Base-by-base conservation (phyloP, 2,329 filamentous ascomycete species). In the Paracamarosporium sp. region DNA sequence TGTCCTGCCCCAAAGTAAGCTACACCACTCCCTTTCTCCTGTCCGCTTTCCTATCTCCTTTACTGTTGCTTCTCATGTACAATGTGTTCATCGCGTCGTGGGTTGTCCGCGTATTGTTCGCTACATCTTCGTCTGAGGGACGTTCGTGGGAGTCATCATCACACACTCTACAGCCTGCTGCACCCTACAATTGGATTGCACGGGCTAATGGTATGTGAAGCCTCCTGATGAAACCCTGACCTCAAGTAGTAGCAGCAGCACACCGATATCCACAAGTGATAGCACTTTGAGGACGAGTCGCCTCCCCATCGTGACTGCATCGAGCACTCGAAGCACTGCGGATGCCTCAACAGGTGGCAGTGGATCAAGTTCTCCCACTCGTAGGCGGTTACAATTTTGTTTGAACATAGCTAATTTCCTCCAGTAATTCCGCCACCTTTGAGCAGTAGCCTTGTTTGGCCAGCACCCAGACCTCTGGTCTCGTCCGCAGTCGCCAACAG, bases 1-100 rank as follows among this genome's bases (percentile, higher is more conserved):
- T 78, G 41, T 69, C 73, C 8, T 78, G 76, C 64, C 72, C 73
- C 17, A 71, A 69, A 43, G 69, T 73, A 71, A 74, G 71, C 60
- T 61, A 60, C 31, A 45, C 67, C 24, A 52, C 62, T 52, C 56
- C 57, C 9, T 52, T 65, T 41, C 31, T 69, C 30, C 27, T 70
- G 24, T 60, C 60, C 3, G 61, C 59, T 31, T 24, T 54, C 9
- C 51, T 71, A 5, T 66, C 65, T 13, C 69, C 65, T 13, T 44
- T 70, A 24, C 56, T 70, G 8, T 38, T 65, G 40, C 43, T 67
- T 24, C 20, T 68, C 2, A 31, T 70, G 46, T 68, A 67, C 57
- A 67, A 68, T 38, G 17, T 60, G 9, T 66, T 58, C 5, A 46
- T 71, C 17, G 31, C 55, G 24, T 61, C 60, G 45, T 65, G 43